Conservation (phyloP, 768 basidiomycete species). For the Boletus sp. region DNA sequence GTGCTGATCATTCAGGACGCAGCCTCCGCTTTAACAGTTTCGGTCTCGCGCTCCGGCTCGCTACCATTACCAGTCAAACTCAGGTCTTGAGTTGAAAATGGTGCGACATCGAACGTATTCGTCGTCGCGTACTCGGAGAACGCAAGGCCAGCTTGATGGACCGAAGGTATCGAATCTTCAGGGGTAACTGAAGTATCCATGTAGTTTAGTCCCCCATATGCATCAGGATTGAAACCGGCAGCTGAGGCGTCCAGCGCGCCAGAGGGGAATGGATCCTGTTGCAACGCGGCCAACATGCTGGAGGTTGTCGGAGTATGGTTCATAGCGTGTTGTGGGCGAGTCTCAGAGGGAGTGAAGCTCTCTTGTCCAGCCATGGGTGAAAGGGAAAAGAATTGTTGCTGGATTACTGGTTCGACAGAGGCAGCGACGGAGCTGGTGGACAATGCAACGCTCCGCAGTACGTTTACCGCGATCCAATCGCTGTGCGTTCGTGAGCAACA, state of each 20-base stretch:
- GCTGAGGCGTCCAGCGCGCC: slow-evolving; percentile 65
- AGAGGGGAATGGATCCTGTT: slow-evolving; percentile 68
- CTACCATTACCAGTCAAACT: slow-evolving; percentile 53
- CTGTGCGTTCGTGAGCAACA: slow-evolving; percentile 39
- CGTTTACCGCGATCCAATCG: slow-evolving; percentile 91
- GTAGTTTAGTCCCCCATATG: slow-evolving; percentile 69
- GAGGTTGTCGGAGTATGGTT: slow-evolving; percentile 83
- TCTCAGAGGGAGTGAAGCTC: slow-evolving; percentile 65
- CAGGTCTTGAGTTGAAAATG: slow-evolving; percentile 67
- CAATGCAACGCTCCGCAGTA: slow-evolving; percentile 80
- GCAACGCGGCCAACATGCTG: slow-evolving; percentile 87
- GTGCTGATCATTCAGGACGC: slow-evolving; percentile 27
- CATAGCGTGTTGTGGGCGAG: slow-evolving; percentile 62
- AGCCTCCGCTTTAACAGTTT: slow-evolving; percentile 67
- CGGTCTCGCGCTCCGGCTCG: slow-evolving; percentile 63
- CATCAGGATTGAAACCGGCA: slow-evolving; percentile 63
- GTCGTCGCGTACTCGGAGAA: slow-evolving; percentile 70
- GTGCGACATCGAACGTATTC: slow-evolving; percentile 66
- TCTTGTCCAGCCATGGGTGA: slow-evolving; percentile 92
- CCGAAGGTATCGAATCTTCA: slow-evolving; percentile 60
- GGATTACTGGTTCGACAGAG: slow-evolving; percentile 89
- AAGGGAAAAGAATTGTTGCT: slow-evolving; percentile 82
- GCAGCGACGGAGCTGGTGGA: slow-evolving; percentile 91
- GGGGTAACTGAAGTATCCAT: slow-evolving; percentile 69
- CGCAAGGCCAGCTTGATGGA: slow-evolving; percentile 62